These are phyloP conservation scores for Emydomyces testavorans DNA, from an alignment of 2,329 filamentous ascomycete genomes.

Conservation along the genomic window DNA sequence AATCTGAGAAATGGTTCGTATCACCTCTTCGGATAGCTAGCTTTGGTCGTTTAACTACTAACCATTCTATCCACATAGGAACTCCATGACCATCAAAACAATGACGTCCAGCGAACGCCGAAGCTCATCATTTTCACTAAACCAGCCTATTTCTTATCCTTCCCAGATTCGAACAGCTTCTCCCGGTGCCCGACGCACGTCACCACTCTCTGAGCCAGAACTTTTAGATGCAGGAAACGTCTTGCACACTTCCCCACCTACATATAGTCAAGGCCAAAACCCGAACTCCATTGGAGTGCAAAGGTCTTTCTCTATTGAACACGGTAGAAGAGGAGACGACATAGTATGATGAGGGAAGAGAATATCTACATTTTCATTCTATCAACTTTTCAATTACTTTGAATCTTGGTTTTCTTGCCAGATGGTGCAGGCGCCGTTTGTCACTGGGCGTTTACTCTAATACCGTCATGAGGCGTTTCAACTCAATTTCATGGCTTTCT, in stretches of 20 bases:
- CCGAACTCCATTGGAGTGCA: not conserved
- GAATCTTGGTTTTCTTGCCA: not conserved
- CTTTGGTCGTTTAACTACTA: not conserved
- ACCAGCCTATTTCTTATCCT: slow-evolving; percentile 3
- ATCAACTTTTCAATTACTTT: not conserved
- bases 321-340: not conserved
- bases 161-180: not conserved
- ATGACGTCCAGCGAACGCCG: slow-evolving; percentile 2
- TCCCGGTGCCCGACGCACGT: not conserved
- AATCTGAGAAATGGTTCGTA: slow-evolving; percentile 3
- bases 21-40: not conserved
- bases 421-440: slow-evolving; percentile 2
- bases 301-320: not conserved
- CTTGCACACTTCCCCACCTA: slow-evolving; percentile 1
- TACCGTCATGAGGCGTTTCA: not conserved
- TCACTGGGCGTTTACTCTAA: not conserved
- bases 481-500: not conserved
- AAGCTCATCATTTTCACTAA: slow-evolving; percentile 5
- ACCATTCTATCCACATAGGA: not conserved
- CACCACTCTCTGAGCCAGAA: not conserved
- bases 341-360: slow-evolving; percentile 3
- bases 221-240: slow-evolving; percentile 4
- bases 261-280: not conserved
- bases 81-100: slow-evolving; percentile 7
- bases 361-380: too few relatives aligned